Percentiles rank a stretch among this genome's conserved stretches.
Conservation (phyloP, 2,329 filamentous ascomycete genomes). For the Neofusicoccum laricinum region DNA sequence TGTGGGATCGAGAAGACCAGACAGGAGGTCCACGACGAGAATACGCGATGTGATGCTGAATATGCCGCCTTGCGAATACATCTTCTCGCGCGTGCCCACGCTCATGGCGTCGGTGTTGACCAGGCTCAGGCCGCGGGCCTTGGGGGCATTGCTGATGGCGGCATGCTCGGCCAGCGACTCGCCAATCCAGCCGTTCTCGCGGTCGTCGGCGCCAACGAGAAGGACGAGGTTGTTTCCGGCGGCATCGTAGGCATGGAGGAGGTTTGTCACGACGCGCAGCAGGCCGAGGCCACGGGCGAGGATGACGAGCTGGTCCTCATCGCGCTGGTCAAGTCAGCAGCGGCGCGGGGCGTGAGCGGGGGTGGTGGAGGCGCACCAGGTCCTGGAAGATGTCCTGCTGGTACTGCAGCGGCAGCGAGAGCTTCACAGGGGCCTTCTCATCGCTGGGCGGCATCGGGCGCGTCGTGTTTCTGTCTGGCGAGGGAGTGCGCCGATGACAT, state of each 20-base stretch:
- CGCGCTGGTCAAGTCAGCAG: constrained; percentile 60
- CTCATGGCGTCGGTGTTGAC: constrained; percentile 95
- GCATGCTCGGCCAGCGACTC: constrained; percentile 95
- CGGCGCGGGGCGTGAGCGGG: constrained; percentile 32
- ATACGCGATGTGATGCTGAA: constrained; percentile 97
- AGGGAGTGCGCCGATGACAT: background rate
- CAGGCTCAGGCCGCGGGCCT: constrained; percentile 79
- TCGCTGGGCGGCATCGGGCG: constrained; percentile 36
- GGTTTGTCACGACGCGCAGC: constrained; percentile 88
- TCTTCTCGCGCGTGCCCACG: constrained; percentile 81
- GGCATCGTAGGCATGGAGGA: constrained; percentile 94
- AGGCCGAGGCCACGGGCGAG: constrained; percentile 89
- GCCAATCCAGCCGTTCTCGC: constrained; percentile 95
- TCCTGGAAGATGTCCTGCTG: constrained; percentile 86
- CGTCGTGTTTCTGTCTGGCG: background rate
- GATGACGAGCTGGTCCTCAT: constrained; percentile 90
- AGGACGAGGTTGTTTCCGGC: constrained; percentile 91
- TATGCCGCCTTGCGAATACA: constrained; percentile 85
- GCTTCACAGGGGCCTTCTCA: constrained; percentile 64
- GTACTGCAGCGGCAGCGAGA: constrained; percentile 79
- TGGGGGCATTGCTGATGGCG: constrained; percentile 77
- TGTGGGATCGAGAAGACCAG: constrained; percentile 74
- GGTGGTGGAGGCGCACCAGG: constrained; percentile 20
- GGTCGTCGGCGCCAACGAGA: constrained; percentile 82
- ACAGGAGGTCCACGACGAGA: constrained; percentile 87